Conservation (phyloP, 1,284 basidiomycete genomes). For the Golubevia pallescens region DNA sequence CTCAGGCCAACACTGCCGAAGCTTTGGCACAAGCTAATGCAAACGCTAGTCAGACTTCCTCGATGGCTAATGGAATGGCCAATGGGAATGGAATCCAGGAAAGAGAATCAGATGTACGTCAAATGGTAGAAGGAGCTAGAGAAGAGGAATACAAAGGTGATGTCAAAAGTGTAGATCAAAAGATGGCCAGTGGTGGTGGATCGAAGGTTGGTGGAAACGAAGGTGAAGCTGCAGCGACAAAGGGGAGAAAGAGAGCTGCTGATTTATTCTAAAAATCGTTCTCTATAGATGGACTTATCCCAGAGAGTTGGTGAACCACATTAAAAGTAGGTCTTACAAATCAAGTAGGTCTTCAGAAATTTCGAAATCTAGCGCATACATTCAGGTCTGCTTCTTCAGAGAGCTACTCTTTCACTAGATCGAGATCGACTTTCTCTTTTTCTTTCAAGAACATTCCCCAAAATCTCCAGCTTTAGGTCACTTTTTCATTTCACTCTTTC, state of each 20-base stretch:
- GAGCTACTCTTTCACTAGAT: no score
- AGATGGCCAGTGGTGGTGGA: neutral
- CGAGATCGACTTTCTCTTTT: no score
- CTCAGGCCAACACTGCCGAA: slow-evolving; percentile 15
- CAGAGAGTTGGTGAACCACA: no score
- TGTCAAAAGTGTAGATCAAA: slow-evolving; percentile 12
- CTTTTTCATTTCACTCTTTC: no score
- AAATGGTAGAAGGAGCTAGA: slow-evolving; percentile 1
- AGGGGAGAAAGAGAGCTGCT: slow-evolving; percentile 23
- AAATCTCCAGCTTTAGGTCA: no score
- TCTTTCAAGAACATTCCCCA: no score
- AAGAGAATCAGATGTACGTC: neutral
- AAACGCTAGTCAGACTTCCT: neutral
- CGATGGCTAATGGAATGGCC: no score
- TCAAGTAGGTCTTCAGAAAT: no score
- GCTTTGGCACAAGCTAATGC: slow-evolving; percentile 9
- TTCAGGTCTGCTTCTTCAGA: no score
- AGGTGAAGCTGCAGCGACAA: slow-evolving; percentile 10
- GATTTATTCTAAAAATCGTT: slow-evolving; percentile 25
- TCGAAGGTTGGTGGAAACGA: slow-evolving; percentile 5
- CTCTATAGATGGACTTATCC: no score
- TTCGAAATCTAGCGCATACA: no score
- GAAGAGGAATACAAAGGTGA: slow-evolving; percentile 3
- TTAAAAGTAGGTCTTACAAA: no score
- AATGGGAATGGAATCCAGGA: slow-evolving; percentile 2